phyloP scores from a whole-genome alignment of 2,329 filamentous ascomycete species.

The Epicoccum nigrum region DNA sequence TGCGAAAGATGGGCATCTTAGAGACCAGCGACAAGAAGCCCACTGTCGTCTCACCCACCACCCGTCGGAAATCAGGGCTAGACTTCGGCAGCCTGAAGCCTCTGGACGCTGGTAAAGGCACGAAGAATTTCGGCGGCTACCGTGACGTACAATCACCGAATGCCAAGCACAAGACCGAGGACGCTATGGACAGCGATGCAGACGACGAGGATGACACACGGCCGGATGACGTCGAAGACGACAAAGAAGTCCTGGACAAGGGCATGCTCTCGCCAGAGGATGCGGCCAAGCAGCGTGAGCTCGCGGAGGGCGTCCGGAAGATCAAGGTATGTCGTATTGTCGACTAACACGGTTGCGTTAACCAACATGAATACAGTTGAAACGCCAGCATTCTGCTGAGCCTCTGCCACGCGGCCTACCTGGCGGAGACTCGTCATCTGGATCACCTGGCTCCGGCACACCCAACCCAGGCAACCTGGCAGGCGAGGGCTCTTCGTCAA shows the following conservation, averaged over 20 bases:
- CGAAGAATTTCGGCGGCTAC: constrained; percentile 88
- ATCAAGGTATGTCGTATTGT: constrained; percentile 68
- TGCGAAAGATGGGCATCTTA: constrained; percentile 94
- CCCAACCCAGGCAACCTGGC: constrained; percentile 24
- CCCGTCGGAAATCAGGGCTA: constrained; percentile 79
- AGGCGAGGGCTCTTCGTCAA: constrained; percentile 32
- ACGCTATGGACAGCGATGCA: constrained; percentile 76
- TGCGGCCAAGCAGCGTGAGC: constrained; percentile 72
- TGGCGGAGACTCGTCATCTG: constrained; percentile 30
- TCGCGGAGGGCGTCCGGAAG: constrained; percentile 80
- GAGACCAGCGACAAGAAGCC: constrained; percentile 66
- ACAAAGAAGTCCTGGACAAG: constrained; percentile 65
- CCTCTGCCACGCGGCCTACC: constrained; percentile 56
- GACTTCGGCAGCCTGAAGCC: constrained; percentile 87
- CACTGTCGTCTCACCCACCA: constrained; percentile 62
- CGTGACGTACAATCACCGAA: constrained; percentile 67
- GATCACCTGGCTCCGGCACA: constrained; percentile 28
- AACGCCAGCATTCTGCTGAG: constrained; percentile 78
- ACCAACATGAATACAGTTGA: constrained; percentile 63
- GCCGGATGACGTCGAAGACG: constrained; percentile 63
- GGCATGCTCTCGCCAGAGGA: constrained; percentile 70
- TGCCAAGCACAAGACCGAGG: constrained; percentile 58
- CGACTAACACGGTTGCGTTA: neutral
- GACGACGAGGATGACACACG: constrained; percentile 72
- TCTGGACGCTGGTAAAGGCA: constrained; percentile 77